These are phyloP conservation scores for Polysphondylium violaceum DNA, from an alignment of 78 protist species.

Conservation along the genomic window DNA sequence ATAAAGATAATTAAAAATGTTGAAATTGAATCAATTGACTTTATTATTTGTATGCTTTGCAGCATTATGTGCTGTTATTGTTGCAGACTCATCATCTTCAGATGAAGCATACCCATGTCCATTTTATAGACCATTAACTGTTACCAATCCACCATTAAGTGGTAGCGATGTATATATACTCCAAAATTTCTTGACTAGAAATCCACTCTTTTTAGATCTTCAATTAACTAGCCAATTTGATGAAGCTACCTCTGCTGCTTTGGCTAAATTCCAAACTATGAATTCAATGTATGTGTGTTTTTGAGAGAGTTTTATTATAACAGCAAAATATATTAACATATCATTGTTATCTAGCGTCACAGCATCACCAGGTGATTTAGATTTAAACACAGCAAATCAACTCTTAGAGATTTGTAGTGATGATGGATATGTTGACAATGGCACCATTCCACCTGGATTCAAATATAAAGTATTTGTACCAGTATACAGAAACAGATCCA, in stretches of 20 bases:
- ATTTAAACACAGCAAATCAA: slow-evolving; percentile 39
- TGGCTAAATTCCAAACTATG: not conserved
- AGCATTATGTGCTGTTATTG: not conserved
- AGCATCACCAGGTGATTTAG: slow-evolving; percentile 19
- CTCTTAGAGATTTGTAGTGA: slow-evolving; percentile 4
- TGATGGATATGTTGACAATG: slow-evolving; percentile 84
- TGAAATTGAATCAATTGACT: no score
- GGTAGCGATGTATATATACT: slow-evolving; percentile 33
- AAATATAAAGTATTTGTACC: slow-evolving; percentile 80
- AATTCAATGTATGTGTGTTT: slow-evolving; percentile 3
- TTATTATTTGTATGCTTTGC: no score
- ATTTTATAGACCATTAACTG: slow-evolving; percentile 20
- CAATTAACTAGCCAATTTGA: not conserved
- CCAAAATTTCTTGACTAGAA: slow-evolving; percentile 4
- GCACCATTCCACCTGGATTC: slow-evolving; percentile 69
- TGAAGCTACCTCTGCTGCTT: slow-evolving; percentile 5
- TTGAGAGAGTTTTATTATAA: not conserved
- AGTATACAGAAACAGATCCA: slow-evolving; percentile 61
- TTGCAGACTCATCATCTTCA: slow-evolving; percentile 1
- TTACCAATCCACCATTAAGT: not conserved
- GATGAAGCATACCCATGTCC: slow-evolving; percentile 31
- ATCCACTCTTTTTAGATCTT: not conserved
- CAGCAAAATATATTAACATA: not conserved
- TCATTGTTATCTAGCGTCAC: not conserved
- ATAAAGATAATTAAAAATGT: no score